Conservation (phyloP, 495 filamentous ascomycete genomes). For the Neurospora terricola region DNA sequence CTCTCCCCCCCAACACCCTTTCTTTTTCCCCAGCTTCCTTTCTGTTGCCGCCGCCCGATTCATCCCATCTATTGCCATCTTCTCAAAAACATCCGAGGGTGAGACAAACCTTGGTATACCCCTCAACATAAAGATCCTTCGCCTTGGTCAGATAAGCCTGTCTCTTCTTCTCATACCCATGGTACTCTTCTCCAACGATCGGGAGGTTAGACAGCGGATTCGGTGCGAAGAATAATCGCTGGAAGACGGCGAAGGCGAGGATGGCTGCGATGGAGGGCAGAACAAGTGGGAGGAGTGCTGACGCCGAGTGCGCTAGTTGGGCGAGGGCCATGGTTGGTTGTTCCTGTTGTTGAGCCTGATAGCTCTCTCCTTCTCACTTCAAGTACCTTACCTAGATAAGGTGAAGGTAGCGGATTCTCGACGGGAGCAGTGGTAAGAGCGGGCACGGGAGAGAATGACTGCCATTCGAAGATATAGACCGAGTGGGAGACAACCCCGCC, state of each 20-base stretch:
- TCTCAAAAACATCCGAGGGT: background rate
- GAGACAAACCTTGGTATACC: conserved; percentile 22
- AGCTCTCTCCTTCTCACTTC: background rate
- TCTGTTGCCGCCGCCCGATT: background rate
- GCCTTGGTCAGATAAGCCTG: conserved; percentile 20
- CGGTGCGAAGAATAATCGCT: conserved; percentile 9
- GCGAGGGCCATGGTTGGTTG: conserved; percentile 11
- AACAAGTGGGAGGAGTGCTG: conserved; percentile 19
- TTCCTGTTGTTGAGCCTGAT: background rate
- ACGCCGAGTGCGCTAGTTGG: conserved; percentile 2
- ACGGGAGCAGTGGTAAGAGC: background rate
- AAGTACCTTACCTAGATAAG: background rate
- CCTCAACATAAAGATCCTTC: conserved; percentile 19
- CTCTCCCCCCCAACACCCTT: background rate
- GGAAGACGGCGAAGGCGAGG: conserved; percentile 15
- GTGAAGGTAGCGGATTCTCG: background rate
- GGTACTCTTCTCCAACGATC: conserved; percentile 20
- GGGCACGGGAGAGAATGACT: too few species aligned
- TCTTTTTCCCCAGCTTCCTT: background rate
- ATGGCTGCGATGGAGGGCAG: conserved; percentile 14
- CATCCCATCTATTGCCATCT: background rate
- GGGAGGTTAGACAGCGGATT: conserved; percentile 15
- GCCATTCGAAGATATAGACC: background rate
- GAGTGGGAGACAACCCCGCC: background rate
- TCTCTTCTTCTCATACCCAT: conserved; percentile 22